These are phyloP conservation scores for Paramyrothecium sp. DNA, from an alignment of 2,329 filamentous ascomycete species.

Conservation along the genomic window DNA sequence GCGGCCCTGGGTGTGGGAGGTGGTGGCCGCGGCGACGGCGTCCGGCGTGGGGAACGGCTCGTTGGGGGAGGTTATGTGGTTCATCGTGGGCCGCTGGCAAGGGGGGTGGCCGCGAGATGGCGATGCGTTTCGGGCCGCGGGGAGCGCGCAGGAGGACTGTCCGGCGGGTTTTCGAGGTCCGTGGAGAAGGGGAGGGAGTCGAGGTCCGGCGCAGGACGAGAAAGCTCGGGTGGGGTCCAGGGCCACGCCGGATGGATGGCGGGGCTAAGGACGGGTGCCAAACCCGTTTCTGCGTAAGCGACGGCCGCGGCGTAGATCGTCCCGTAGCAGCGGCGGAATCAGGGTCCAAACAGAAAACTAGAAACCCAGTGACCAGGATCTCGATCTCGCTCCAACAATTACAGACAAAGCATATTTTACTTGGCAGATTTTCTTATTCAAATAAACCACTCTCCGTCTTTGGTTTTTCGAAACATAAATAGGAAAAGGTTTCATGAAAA, in stretches of 20 bases:
- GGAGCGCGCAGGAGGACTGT: background rate
- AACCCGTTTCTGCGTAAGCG: background rate
- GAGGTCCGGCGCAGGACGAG: background rate
- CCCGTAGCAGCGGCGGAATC: no score
- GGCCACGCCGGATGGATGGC: background rate
- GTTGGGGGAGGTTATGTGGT: slow-evolving; percentile 38
- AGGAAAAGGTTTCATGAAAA: no score
- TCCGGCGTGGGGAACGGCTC: slow-evolving; percentile 55
- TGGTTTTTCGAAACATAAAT: no score
- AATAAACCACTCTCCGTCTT: no score
- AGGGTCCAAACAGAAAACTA: no score
- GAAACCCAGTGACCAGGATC: no score
- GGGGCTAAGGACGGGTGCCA: background rate
- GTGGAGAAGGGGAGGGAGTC: background rate
- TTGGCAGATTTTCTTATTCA: no score
- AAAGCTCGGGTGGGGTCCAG: background rate
- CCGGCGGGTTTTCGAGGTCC: background rate
- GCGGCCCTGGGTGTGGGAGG: slow-evolving; percentile 55
- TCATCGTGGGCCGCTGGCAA: slow-evolving; percentile 24
- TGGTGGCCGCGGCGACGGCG: slow-evolving; percentile 53
- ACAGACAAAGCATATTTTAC: no score
- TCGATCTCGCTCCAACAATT: no score
- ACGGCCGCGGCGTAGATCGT: no score
- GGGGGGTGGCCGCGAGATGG: background rate
- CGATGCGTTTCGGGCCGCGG: no score